A percentile compares a stretch with the other conserved stretches of the same genome.
phyloP scores from a whole-genome alignment of 495 filamentous ascomycete species.

The Penicillium coffeae region DNA sequence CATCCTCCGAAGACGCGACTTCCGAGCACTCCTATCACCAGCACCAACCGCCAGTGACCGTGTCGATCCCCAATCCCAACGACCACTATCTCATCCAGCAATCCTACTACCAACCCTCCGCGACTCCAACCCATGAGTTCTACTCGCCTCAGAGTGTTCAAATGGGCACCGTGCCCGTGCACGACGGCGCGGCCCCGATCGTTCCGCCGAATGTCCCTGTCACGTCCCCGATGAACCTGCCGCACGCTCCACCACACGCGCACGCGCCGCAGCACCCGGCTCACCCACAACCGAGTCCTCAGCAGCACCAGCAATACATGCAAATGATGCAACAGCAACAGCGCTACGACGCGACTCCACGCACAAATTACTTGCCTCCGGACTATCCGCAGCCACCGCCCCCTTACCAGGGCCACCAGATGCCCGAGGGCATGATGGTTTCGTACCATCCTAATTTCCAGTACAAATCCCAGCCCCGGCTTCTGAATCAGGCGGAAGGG shows the following conservation, averaged over 20 bases:
- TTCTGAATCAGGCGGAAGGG: constrained; percentile 43
- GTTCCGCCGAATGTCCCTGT: constrained; percentile 30
- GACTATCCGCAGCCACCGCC: constrained; percentile 30
- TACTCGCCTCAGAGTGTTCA: constrained; percentile 34
- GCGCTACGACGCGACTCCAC: constrained; percentile 34
- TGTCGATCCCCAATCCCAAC: constrained; percentile 30
- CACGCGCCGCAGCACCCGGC: constrained; percentile 32
- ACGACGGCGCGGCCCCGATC: constrained; percentile 28
- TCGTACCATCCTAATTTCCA: constrained; percentile 36
- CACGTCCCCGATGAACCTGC: constrained; percentile 29
- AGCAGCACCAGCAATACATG: constrained; percentile 32
- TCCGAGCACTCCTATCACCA: constrained; percentile 43
- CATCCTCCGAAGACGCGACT: constrained; percentile 39
- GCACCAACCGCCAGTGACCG: constrained; percentile 24
- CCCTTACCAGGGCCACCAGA: constrained; percentile 25
- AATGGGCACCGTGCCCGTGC: constrained; percentile 30
- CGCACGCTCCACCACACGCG: constrained; percentile 32
- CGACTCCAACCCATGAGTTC: constrained; percentile 37
- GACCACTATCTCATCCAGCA: constrained; percentile 42
- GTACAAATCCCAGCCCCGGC: constrained; percentile 37
- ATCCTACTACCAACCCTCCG: constrained; percentile 35
- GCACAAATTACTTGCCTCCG: constrained; percentile 34
- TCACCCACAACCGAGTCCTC: no score
- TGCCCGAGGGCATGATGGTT: constrained; percentile 33
- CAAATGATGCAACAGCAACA: constrained; percentile 35